These are phyloP conservation scores for Cucurbita argyrosperma DNA, from an alignment of 306 rosid genomes.

Conservation along the genomic window DNA sequence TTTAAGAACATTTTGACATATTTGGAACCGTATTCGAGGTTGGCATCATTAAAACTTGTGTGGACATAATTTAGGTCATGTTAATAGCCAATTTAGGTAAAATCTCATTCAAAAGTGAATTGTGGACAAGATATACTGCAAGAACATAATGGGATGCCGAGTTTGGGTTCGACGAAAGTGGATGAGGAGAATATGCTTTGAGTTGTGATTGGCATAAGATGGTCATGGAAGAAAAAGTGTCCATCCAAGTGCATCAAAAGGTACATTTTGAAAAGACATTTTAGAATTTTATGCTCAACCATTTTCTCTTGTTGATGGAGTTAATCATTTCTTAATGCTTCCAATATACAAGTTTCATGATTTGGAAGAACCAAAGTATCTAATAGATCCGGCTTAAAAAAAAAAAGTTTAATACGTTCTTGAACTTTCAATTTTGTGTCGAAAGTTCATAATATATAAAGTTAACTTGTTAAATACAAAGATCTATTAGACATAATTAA, in stretches of 20 bases:
- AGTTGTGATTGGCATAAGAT: not conserved
- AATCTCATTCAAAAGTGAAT: not conserved
- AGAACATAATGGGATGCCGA: not conserved
- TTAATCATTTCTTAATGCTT: not conserved
- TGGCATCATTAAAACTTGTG: not conserved
- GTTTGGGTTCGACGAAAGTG: not conserved
- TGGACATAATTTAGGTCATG: not conserved
- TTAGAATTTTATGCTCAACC: not conserved
- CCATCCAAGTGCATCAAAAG: not conserved
- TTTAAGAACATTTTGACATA: not conserved
- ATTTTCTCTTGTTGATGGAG: not conserved
- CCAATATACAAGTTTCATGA: not conserved
- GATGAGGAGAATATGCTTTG: not conserved
- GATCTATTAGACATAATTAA: too few relatives aligned
- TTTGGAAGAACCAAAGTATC: too few relatives aligned
- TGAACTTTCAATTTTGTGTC: too few relatives aligned
- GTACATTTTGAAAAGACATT: not conserved
- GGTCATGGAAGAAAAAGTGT: not conserved
- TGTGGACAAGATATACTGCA: not conserved
- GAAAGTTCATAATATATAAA: too few relatives aligned
- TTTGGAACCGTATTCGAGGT: not conserved
- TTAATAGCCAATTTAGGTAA: not conserved
- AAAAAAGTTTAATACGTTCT: too few relatives aligned
- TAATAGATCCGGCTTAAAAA: too few relatives aligned
- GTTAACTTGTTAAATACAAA: too few relatives aligned